Base-by-base conservation (phyloP, 768 basidiomycete species). In the Boletus coccyginus region DNA sequence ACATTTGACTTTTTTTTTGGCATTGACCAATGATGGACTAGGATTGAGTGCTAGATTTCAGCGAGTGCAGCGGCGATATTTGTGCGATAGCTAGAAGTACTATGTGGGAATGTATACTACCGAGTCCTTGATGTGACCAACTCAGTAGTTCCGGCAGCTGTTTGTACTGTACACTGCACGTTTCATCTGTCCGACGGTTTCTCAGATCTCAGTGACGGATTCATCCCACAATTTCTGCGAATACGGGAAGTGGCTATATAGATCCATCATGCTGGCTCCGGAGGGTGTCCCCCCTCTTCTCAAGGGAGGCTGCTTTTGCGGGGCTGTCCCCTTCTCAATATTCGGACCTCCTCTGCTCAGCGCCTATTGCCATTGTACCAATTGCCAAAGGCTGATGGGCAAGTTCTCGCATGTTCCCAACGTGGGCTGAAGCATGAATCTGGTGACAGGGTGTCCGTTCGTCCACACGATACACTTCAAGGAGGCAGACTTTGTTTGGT, bases 361-460 rank as follows among this genome's bases (percentile, higher is more conserved):
- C 58, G 85, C 82, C 7, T 88, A 82, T 62, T 88, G 85, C 59
- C 88, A 89, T 63, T 90, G 88, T 64, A 83, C 83, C 5, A 67
- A 78, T n/a, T 90, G 88, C 62, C 87, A 88, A 67, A 73, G 79
- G 40, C 65, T 87, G 49, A 81, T 72, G 60, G 82, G 85, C 80
- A 64, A 55, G 74, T 57, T 46, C 29, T 31, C 36, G 40, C 50
- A 16, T 4, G 32, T 50, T 45, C 6, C 29, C 29, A 17, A 21
- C 16, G 12, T 43, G 35, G n/a, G 39, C 51, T 60, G 36, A 63
- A 32, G n/a, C 12, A 4, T 24, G 32, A 42, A n/a, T 36, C 13
- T 46, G 27, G 40, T 27, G 49, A 53, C 40, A 50, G 57, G 61
- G 5, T 81, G 78, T 58, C 81, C 86, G 4, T 87, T 86, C 62